Percentiles rank a stretch among this genome's conserved stretches.
Evolutionary conservation across 176 grass and related monocot species (phyloP).

Genomic region (Triticum aestivum): DNA sequence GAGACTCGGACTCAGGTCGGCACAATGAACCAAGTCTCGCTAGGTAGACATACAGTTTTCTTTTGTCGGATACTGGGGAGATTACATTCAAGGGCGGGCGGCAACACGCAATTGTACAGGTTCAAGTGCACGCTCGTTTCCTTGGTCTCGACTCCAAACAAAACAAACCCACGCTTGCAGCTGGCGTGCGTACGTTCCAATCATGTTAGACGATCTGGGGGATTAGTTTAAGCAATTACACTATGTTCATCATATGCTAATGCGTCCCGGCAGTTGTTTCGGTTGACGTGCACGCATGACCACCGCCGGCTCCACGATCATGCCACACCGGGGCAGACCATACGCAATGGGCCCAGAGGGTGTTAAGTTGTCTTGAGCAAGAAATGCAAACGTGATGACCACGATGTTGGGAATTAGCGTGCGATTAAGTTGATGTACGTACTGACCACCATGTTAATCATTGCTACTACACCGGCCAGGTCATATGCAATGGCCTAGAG

Average conservation of each 20-base stretch:
- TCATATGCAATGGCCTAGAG: too few species aligned
- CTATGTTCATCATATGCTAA: neutral
- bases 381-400: neutral
- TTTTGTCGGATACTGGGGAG: neutral
- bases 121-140: neutral
- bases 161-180: neutral
- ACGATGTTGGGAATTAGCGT: neutral
- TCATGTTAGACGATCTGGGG: neutral
- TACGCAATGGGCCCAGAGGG: neutral
- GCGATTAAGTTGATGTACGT: too few species aligned
- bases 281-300: slow-evolving; percentile 5
- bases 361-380: neutral
- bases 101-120: neutral
- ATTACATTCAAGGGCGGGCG: too few species aligned
- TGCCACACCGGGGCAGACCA: neutral
- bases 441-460: too few species aligned
- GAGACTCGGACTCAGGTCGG: neutral
- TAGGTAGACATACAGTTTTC: neutral
- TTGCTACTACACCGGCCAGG: too few species aligned
- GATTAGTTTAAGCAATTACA: neutral
- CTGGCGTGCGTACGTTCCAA: neutral
- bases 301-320: neutral
- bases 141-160: neutral
- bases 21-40: neutral
- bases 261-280: neutral